Base-by-base conservation (phyloP, 805 yeast genomes). In the Wickerhamiella azyma region DNA sequence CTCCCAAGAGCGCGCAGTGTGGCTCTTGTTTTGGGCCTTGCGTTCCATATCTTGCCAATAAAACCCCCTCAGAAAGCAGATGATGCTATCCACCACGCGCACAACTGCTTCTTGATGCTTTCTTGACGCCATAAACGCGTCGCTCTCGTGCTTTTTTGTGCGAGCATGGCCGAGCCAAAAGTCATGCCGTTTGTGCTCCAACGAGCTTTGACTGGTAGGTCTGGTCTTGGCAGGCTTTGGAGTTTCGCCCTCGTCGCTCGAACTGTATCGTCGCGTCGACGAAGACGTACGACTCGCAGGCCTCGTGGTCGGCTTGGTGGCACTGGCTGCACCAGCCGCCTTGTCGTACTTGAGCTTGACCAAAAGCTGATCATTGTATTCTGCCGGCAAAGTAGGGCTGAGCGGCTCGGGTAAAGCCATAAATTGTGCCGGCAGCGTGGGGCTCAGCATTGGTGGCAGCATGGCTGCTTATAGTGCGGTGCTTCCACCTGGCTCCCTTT, bases 161-260 rank as follows among this genome's bases (percentile, higher is more conserved):
- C 66, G 57, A 1, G 71, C 70, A 13, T 56, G 49, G 16, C 57
- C 57, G 17, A 61, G 52, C 73, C 74, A 70, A 10, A 55, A n/a
- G 14, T 30, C 33, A 16, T 30, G 16, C 16, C 16, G 14, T 6
- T 13, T 7, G 16, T 4, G 14, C 33, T 30, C 33, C 11, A n/a
- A 16, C 4, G 14, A 16, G 33, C n/a, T 30, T n/a, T 30, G 8
- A n/a, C 16, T 13, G n/a, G 33, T n/a, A n/a, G n/a, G n/a, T 2
- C 5, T 42, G 33, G 39, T 32, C 26, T 30, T 39, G n/a, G 21
- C 21, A 41, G 43, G 13, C 43, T 51, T 43, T 50, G 26, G 28
- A 17, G 41, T 40, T 41, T 40, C 33, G 47, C 9, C 33, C 8
- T 30, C 33, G 26, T 41, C 44, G 14, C 28, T 18, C 10, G 40